These are phyloP conservation scores for Pisolithus albus DNA, from an alignment of 768 basidiomycete genomes.

Conservation along the genomic window DNA sequence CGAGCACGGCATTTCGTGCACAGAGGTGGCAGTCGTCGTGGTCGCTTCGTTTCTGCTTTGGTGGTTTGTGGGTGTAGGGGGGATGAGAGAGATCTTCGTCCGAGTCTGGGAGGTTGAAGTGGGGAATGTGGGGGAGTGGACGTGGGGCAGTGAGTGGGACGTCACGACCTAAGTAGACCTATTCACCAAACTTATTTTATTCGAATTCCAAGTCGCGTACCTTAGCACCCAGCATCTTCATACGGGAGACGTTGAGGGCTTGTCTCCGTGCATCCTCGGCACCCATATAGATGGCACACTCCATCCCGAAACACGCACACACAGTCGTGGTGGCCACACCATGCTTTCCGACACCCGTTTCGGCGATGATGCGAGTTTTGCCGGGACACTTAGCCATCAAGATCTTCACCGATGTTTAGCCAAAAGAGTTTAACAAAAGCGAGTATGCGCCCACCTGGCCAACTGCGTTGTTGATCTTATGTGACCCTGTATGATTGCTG, in stretches of 20 bases:
- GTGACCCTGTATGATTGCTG: no score
- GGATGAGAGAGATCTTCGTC: no score
- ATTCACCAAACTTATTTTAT: neutral
- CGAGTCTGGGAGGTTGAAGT: no score
- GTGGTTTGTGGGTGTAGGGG: no score
- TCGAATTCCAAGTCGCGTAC: constrained; percentile 29
- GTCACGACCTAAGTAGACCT: no score
- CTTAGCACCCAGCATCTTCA: constrained; percentile 94
- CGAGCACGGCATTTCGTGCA: no score
- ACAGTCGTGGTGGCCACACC: constrained; percentile 99
- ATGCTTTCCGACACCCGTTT: constrained; percentile 98
- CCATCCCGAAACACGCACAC: constrained; percentile 91
- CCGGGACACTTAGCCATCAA: constrained; percentile 89
- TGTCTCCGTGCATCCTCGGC: constrained; percentile 95
- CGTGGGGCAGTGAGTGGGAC: no score
- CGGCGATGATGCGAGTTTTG: constrained; percentile 95
- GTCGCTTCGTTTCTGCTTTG: no score
- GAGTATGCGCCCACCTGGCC: no score
- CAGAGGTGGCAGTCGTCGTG: no score
- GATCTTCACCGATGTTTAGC: constrained; percentile 47
- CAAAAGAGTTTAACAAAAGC: neutral
- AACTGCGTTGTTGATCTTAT: no score
- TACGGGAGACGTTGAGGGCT: constrained; percentile 92
- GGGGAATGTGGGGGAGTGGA: no score
- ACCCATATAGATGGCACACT: constrained; percentile 98